Conservation (phyloP, 225 moss, liverwort and hornwort species). For the Marchantia paleacea region DNA sequence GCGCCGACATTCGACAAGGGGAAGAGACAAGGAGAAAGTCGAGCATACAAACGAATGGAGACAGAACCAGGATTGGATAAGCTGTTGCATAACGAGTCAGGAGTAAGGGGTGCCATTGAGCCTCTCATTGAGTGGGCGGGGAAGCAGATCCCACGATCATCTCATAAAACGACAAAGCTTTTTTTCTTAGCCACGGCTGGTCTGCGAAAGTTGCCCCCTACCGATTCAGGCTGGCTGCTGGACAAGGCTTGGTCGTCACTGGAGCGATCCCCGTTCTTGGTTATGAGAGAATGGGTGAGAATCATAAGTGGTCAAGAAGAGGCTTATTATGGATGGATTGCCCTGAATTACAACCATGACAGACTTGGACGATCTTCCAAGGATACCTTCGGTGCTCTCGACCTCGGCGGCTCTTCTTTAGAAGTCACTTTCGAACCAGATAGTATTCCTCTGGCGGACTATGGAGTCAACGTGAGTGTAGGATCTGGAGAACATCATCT, state of each 20-base stretch:
- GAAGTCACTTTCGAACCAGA: slow-evolving; percentile 92
- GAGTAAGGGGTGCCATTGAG: slow-evolving; percentile 62
- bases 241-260: slow-evolving; percentile 66
- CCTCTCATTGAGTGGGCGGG: slow-evolving; percentile 84
- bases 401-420: slow-evolving; percentile 94
- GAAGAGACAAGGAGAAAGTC: slow-evolving; percentile 32
- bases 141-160: slow-evolving; percentile 79
- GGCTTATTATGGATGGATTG: slow-evolving; percentile 98
- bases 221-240: slow-evolving; percentile 72
- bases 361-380: slow-evolving; percentile 56
- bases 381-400: slow-evolving; percentile 76
- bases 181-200: slow-evolving; percentile 95
- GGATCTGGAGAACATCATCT: slow-evolving; percentile 75
- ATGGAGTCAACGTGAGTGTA: slow-evolving; percentile 79
- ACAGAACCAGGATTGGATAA: slow-evolving; percentile 95
- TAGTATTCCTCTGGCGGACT: slow-evolving; percentile 46
- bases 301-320: slow-evolving; percentile 91
- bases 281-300: slow-evolving; percentile 77
- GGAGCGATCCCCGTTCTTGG: slow-evolving; percentile 63
- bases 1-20: slow-evolving; percentile 46
- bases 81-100: slow-evolving; percentile 68
- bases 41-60: slow-evolving; percentile 95
- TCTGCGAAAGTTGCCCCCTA: slow-evolving; percentile 60
- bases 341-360: slow-evolving; percentile 83
- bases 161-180: slow-evolving; percentile 63